Evolutionary conservation across 768 basidiomycete genomes (phyloP).

Genomic region (Rhizopogon sp.): DNA sequence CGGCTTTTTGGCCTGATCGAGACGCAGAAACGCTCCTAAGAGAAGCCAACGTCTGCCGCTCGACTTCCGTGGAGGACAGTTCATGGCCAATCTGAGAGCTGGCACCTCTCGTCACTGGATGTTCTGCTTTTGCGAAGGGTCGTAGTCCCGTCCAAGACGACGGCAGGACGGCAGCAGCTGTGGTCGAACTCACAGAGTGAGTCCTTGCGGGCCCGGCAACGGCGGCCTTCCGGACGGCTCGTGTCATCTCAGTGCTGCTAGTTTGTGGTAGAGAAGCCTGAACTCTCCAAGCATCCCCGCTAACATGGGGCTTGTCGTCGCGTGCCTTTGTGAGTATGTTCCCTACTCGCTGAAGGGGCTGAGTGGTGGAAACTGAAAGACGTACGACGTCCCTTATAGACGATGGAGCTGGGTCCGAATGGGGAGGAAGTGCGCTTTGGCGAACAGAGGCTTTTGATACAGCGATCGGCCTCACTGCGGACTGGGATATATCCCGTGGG

Average conservation of each 20-base stretch:
- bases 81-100: not conserved
- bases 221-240: not conserved
- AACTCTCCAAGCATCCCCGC: too few relatives aligned
- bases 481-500: not conserved
- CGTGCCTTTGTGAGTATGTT: not conserved
- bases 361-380: slow-evolving; percentile 1
- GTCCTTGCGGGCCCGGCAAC: too few relatives aligned
- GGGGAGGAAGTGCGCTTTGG: too few relatives aligned
- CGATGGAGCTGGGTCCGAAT: too few relatives aligned
- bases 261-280: too few relatives aligned
- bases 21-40: not conserved
- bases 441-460: too few relatives aligned
- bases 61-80: too few relatives aligned
- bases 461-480: too few relatives aligned
- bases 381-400: not conserved
- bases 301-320: slow-evolving; percentile 1
- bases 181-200: too few relatives aligned
- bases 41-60: not conserved
- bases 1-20: not conserved
- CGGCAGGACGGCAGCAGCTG: too few relatives aligned
- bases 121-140: slow-evolving; percentile 8
- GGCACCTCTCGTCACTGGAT: not conserved
- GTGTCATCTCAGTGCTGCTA: not conserved
- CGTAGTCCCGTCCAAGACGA: too few relatives aligned
- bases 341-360: not conserved